Base-by-base conservation (phyloP, 495 filamentous ascomycete genomes). In the Penicillium angulare region DNA sequence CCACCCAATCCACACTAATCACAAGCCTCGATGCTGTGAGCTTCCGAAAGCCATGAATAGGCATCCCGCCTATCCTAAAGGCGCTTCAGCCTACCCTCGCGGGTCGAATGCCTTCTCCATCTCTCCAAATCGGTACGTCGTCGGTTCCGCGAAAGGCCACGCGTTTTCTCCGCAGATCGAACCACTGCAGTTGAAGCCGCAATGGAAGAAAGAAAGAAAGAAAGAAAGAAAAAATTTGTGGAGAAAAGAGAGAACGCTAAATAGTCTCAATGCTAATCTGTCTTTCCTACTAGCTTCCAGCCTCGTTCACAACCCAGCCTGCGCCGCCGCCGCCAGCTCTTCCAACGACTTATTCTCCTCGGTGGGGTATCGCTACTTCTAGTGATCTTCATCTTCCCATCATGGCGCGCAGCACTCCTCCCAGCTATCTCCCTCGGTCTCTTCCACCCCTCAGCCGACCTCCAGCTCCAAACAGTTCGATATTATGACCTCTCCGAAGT, bases 401-500 rank as follows among this genome's bases (percentile, higher is more conserved):
- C 88, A 2, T 75, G 90, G 61, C 78, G 90, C 50, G 82, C 88
- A 15, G 65, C 86, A 9, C 69, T 93, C 53, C 59, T 84, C 32
- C 74, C 79, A 4, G 67, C 70, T n/a, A 47, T 84, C 9, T 86
- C 90, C 1, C 71, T 96, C 15, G 86, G 89, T 32, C 74, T 93
- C 23, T 67, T 95, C 9, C 81, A 85, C 26, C 71, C 80, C 20
- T 68, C 71, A 22, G 85, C 87, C 33, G 86, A 93, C 56, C 80
- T 89, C 49, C 81, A 91, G 47, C 80, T 97, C 44, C 88, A 96
- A 62, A 97, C 95, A 2, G 88, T 97, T 38, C 88, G 92, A 41
- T 96, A 97, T 67, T 97, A 97, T 75, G 95, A 99, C 68, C 80
- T 99, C 36, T 85, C 85, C 41, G 87, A 93, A 63, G 87, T 92